phyloP scores from a whole-genome alignment of 1,284 basidiomycete genomes.

The Coriolopsis trogii region DNA sequence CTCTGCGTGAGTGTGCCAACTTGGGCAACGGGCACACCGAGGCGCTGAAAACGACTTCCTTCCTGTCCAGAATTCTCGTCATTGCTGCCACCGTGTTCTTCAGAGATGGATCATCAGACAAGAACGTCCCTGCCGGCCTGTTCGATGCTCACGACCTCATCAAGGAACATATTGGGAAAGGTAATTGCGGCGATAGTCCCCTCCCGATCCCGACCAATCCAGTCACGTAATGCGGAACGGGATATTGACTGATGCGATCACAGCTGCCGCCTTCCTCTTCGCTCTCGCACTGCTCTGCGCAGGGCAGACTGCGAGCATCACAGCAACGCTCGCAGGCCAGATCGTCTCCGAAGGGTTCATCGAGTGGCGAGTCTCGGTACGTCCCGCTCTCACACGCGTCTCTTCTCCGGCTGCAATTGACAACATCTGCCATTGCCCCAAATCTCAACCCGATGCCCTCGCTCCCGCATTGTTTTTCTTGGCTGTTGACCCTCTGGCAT shows the following conservation, averaged over 20 bases:
- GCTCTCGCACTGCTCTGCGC: slow-evolving; percentile 86
- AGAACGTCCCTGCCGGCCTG: slow-evolving; percentile 64
- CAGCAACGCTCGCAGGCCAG: slow-evolving; percentile 91
- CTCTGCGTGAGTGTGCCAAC: slow-evolving; percentile 43
- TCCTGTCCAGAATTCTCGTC: slow-evolving; percentile 29
- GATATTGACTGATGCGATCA: slow-evolving; percentile 22
- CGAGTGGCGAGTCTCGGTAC: slow-evolving; percentile 84
- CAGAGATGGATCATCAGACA: slow-evolving; percentile 20
- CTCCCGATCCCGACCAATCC: too few relatives aligned
- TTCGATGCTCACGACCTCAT: slow-evolving; percentile 85
- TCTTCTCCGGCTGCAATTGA: background rate
- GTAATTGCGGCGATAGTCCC: too few relatives aligned
- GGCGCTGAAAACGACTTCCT: background rate
- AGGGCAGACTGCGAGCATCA: slow-evolving; percentile 91
- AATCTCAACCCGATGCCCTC: too few relatives aligned
- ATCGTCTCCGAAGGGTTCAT: slow-evolving; percentile 95
- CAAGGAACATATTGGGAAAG: slow-evolving; percentile 62
- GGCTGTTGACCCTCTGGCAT: too few relatives aligned
- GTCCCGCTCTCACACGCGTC: slow-evolving; percentile 30
- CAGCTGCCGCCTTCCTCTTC: slow-evolving; percentile 81
- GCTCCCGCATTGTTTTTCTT: too few relatives aligned
- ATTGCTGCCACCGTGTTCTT: slow-evolving; percentile 34
- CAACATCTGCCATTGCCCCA: background rate
- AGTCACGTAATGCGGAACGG: slow-evolving; percentile 11
- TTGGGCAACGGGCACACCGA: too few relatives aligned